Evolutionary conservation across 2,329 filamentous ascomycete genomes (phyloP).

Genomic region (Ambrosiella xylebori): DNA sequence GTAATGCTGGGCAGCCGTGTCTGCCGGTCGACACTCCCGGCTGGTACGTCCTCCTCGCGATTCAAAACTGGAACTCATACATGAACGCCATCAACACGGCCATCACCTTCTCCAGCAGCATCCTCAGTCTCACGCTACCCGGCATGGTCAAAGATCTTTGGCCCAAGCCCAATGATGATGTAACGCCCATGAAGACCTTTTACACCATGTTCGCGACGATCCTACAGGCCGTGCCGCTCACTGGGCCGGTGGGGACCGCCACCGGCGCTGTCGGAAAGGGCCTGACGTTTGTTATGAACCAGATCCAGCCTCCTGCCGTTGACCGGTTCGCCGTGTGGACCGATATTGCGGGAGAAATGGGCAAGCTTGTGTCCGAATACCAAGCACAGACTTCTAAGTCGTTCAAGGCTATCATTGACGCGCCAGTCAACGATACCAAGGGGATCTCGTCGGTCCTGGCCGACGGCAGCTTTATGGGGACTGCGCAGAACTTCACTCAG

Average conservation of each 20-base stretch:
- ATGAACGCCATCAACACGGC: conserved; percentile 14
- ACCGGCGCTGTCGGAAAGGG: neutral
- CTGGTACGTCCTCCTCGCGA: conserved; percentile 13
- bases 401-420: conserved; percentile 12
- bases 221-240: conserved; percentile 11
- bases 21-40: conserved; percentile 11
- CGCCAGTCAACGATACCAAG: conserved; percentile 4
- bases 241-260: conserved; percentile 3
- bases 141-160: conserved; percentile 13
- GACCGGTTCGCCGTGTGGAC: conserved; percentile 7
- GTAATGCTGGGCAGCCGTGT: conserved; percentile 14
- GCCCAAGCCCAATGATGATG: conserved; percentile 9
- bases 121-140: conserved; percentile 11
- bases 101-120: conserved; percentile 13
- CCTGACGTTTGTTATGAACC: neutral
- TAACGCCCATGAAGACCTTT: conserved; percentile 11
- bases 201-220: conserved; percentile 10
- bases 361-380: conserved; percentile 8
- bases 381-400: conserved; percentile 4
- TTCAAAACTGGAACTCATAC: conserved; percentile 13
- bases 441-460: conserved; percentile 8
- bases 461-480: conserved; percentile 13
- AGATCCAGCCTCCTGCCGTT: conserved; percentile 3
- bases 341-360: conserved; percentile 5
- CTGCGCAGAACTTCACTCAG: conserved; percentile 13